Evolutionary conservation across 2,329 filamentous ascomycete species (phyloP).

Genomic region (Seiridium cupressi): DNA sequence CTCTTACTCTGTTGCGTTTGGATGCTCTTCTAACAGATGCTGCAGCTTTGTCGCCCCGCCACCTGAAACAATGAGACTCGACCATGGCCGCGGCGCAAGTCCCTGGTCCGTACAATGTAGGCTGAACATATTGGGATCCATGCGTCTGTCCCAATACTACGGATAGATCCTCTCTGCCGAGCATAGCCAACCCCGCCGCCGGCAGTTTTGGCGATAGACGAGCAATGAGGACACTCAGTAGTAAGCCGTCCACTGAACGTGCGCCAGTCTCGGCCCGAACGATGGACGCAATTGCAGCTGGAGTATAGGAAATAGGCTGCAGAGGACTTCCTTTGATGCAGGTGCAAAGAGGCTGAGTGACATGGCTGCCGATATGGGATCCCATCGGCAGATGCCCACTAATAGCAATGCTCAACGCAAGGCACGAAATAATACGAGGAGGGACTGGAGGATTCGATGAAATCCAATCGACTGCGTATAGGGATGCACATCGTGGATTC

Average conservation of each 20-base stretch:
- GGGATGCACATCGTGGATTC: not conserved
- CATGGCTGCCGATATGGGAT: not conserved
- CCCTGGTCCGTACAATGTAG: no score
- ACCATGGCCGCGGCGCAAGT: no score
- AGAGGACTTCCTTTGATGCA: not conserved
- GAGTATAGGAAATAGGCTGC: not conserved
- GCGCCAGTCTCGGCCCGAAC: not conserved
- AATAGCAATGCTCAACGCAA: not conserved
- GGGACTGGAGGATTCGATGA: not conserved
- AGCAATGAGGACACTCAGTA: not conserved
- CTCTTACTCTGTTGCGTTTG: no score
- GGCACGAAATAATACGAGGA: not conserved
- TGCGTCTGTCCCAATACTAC: not conserved
- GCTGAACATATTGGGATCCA: no score
- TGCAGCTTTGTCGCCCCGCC: no score
- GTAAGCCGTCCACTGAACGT: not conserved
- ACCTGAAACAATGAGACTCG: no score
- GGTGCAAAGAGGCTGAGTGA: not conserved
- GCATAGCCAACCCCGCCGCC: not conserved
- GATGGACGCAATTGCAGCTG: not conserved
- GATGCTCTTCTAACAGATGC: no score
- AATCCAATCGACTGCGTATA: not conserved
- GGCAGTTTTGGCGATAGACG: not conserved
- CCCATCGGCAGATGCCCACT: not conserved
- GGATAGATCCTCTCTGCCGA: not conserved